Base-by-base conservation (phyloP, 768 basidiomycete genomes). In the Termitomyces sp. region DNA sequence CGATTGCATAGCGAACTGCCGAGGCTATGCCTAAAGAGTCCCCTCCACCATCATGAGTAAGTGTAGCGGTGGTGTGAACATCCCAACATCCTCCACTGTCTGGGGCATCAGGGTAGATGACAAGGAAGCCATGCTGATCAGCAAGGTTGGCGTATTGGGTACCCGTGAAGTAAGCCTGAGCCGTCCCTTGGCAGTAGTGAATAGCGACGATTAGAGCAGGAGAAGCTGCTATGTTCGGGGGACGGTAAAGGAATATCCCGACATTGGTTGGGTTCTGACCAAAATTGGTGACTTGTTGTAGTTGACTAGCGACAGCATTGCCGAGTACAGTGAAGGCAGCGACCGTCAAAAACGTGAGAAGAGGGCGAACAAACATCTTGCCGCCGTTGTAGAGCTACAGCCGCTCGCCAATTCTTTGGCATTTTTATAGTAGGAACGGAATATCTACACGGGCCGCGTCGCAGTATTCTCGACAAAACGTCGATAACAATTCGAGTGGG, bases 201-300 rank as follows among this genome's bases (percentile, higher is more conserved):
- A 80, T 76, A 13, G 80, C 82, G 52, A 83, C 76, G 51, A 83
- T 76, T 41, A 83, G 68, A 10, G 79, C 71, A 2, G 80, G 78
- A 10, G 70, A 69, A 36, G 71, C 47, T 3, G 63, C 68, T 24
- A 79, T 65, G 40, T 63, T 72, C 9, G 73, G 59, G 2, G 80
- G 79, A 52, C 67, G 68, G 68, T 79, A 79, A 14, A 76, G 66
- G 65, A 67, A 83, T 71, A 81, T 76, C 40, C 71, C 68, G 44
- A 83, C 79, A 65, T 75, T 74, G 44, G 76, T 82, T 20, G 83
- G 81, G 68, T 84, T 84, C 24, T 77, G 43, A 13, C 81, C 81
- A 62, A 79, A 79, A 70, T 76, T 75, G 28, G 70, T 70, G 48
- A 78, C 71, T 62, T 78, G 74, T 57, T 74, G 73, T 24, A 76